A percentile compares a stretch with the other conserved stretches of the same genome.
Evolutionary conservation across 1,139 yeast species (phyloP).

Genomic region (Blastobotrys malaysiensis): DNA sequence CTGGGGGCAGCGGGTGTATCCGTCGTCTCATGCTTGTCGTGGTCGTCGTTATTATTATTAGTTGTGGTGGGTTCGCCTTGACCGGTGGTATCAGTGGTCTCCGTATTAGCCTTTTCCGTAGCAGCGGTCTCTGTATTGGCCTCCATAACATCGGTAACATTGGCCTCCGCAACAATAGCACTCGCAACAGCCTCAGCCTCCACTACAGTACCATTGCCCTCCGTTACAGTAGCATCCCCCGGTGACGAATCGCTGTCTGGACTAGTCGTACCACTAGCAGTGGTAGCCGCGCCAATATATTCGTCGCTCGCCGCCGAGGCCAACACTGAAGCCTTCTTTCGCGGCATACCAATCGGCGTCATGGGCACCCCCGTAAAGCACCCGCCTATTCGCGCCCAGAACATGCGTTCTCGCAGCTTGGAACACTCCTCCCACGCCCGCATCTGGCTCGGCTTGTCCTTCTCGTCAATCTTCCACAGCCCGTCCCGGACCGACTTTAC

Average conservation of each 20-base stretch:
- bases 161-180: background rate
- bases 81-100: background rate
- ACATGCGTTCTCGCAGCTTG: conserved; percentile 54
- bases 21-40: background rate
- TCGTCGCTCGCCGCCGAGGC: background rate
- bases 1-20: background rate
- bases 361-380: conserved; percentile 17
- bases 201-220: too few relatives aligned
- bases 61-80: background rate
- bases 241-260: background rate
- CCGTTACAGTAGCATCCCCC: background rate
- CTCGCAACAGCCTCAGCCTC: too few relatives aligned
- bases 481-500: conserved; percentile 57
- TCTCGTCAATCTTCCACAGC: conserved; percentile 46
- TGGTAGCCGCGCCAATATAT: background rate
- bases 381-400: conserved; percentile 79
- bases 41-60: background rate
- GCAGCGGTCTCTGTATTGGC: background rate
- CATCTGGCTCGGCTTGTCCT: conserved; percentile 36
- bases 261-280: background rate
- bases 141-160: background rate
- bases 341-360: background rate
- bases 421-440: conserved; percentile 64
- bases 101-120: background rate
- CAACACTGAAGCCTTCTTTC: background rate